Percentiles rank a stretch among this genome's conserved stretches.
phyloP scores from a whole-genome alignment of 495 filamentous ascomycete species.

The Podospora anserina region DNA sequence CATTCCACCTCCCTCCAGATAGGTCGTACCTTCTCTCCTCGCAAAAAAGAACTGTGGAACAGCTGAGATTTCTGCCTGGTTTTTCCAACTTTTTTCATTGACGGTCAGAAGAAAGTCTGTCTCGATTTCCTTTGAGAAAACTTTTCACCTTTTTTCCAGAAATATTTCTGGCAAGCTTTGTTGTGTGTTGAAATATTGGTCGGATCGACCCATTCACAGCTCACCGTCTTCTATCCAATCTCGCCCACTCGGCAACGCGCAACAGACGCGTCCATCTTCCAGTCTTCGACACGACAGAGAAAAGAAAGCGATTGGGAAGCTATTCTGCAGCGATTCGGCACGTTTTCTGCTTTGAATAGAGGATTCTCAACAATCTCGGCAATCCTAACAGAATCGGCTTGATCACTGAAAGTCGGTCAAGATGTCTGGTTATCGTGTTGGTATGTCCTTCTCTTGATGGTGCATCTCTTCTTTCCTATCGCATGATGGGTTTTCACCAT shows the following conservation, averaged over 20 bases:
- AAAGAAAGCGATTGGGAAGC: background rate
- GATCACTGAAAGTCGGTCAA: background rate
- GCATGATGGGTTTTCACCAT: too few relatives aligned
- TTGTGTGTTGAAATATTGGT: background rate
- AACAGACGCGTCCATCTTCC: background rate
- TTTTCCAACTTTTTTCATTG: background rate
- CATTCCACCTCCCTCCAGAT: background rate
- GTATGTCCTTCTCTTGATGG: background rate
- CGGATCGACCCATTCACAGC: background rate
- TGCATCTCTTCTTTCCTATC: background rate
- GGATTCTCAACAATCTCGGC: background rate
- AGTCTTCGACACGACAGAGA: background rate
- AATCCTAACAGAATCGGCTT: background rate
- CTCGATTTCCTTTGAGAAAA: background rate
- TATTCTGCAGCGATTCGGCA: background rate
- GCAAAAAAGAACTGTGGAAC: background rate
- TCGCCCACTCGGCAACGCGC: background rate
- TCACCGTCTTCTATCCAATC: background rate
- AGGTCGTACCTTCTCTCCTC: background rate
- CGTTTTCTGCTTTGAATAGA: background rate
- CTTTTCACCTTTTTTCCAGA: background rate
- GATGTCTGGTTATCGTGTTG: slow-evolving; percentile 6
- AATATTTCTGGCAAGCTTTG: background rate
- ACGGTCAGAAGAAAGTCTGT: background rate
- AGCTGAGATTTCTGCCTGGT: background rate